These are phyloP conservation scores for Boletus tylopilopsis DNA, from an alignment of 768 basidiomycete genomes.

Conservation along the genomic window DNA sequence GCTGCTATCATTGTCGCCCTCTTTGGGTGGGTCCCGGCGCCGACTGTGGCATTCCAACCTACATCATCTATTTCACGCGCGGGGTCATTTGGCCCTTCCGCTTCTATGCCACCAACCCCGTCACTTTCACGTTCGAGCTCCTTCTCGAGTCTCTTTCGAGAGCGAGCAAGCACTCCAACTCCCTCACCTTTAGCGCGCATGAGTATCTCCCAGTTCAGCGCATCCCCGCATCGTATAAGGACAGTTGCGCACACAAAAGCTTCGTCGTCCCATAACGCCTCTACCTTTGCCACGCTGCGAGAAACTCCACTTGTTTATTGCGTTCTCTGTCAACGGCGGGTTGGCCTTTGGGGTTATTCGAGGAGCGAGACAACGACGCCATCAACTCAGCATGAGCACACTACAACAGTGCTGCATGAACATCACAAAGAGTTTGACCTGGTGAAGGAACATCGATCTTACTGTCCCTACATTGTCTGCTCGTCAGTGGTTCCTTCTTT, in stretches of 20 bases:
- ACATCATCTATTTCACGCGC: conserved; percentile 22
- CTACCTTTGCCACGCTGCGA: conserved; percentile 11
- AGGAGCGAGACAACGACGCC: conserved; percentile 16
- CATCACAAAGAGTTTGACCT: conserved; percentile 60
- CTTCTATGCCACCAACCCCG: conserved; percentile 30
- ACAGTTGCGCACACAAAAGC: conserved; percentile 8
- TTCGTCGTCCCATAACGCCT: neutral
- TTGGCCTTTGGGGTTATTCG: conserved; percentile 75
- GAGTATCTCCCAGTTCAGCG: conserved; percentile 17
- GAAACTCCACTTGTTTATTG: conserved; percentile 62
- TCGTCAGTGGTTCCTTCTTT: conserved; percentile 63
- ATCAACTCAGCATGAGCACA: conserved; percentile 10
- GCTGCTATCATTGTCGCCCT: conserved; percentile 40
- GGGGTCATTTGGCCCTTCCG: conserved; percentile 27
- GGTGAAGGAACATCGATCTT: conserved; percentile 77
- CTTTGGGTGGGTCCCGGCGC: conserved; percentile 47
- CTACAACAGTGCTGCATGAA: conserved; percentile 18
- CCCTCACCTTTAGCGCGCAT: conserved; percentile 20
- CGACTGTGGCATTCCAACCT: conserved; percentile 18
- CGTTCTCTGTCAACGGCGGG: conserved; percentile 67
- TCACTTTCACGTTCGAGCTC: conserved; percentile 32
- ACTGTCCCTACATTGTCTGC: conserved; percentile 78
- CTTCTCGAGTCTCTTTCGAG: conserved; percentile 21
- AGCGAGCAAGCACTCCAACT: conserved; percentile 18
- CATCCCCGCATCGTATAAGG: conserved; percentile 13